Evolutionary conservation across 2,329 filamentous ascomycete species (phyloP).

Genomic region (Incumbomyces lentus): DNA sequence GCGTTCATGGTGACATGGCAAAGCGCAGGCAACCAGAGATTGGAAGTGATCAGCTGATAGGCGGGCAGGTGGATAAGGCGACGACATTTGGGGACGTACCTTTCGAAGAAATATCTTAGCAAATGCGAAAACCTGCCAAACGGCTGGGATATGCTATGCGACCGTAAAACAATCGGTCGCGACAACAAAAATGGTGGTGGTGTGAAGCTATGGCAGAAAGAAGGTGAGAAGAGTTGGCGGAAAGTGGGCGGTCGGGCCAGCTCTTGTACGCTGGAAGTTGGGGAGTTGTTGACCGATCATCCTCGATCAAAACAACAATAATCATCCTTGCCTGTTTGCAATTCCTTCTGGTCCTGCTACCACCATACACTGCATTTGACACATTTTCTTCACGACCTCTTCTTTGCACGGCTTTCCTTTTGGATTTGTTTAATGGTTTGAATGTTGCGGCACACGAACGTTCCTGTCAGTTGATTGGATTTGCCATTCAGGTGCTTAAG

Average conservation of each 20-base stretch:
- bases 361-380: background rate
- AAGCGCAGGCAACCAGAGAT: slow-evolving; percentile 13
- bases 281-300: slow-evolving; percentile 10
- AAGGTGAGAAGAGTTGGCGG: slow-evolving; percentile 4
- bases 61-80: slow-evolving; percentile 9
- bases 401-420: background rate
- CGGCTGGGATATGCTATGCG: slow-evolving; percentile 13
- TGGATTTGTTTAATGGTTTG: background rate
- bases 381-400: background rate
- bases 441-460: background rate
- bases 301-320: slow-evolving; percentile 7
- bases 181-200: slow-evolving; percentile 11
- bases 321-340: background rate
- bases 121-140: slow-evolving; percentile 5
- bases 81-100: slow-evolving; percentile 15
- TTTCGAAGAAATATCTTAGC: slow-evolving; percentile 11
- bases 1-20: slow-evolving; percentile 9
- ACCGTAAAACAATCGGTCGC: slow-evolving; percentile 8
- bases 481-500: background rate
- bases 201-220: slow-evolving; percentile 9
- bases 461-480: background rate
- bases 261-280: slow-evolving; percentile 6
- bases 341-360: background rate
- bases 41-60: background rate
- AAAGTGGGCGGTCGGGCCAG: slow-evolving; percentile 6